Evolutionary conservation across 768 basidiomycete genomes (phyloP).

Genomic region (Grammothele lineata): DNA sequence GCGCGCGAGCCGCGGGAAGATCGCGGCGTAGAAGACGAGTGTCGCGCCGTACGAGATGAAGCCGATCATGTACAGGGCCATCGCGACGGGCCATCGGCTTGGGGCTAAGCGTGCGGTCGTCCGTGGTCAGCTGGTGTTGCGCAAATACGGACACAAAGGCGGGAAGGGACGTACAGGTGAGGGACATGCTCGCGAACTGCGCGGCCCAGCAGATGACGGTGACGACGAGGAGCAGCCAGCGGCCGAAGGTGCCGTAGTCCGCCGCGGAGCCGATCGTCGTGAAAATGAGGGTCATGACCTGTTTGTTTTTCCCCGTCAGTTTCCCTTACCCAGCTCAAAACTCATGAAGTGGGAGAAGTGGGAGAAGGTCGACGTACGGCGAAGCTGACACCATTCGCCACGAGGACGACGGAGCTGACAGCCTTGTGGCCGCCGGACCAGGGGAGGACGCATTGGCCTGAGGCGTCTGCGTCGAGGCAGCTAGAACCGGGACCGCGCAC

Average conservation of each 20-base stretch:
- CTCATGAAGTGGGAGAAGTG: background rate
- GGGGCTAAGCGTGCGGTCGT: conserved; percentile 33
- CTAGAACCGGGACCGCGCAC: conserved; percentile 64
- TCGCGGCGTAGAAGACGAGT: conserved; percentile 73
- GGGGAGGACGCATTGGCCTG: conserved; percentile 73
- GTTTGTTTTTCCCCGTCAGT: background rate
- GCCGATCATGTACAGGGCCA: conserved; percentile 76
- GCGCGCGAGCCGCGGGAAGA: conserved; percentile 77
- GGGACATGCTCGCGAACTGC: conserved; percentile 71
- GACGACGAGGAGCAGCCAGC: conserved; percentile 69
- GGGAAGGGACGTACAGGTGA: conserved; percentile 49
- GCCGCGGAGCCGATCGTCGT: conserved; percentile 70
- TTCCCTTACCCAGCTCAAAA: too few species aligned
- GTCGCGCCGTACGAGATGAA: conserved; percentile 80
- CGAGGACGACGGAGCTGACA: conserved; percentile 71
- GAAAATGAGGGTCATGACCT: conserved; percentile 79
- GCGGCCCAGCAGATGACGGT: conserved; percentile 79
- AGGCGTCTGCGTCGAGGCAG: conserved; percentile 51
- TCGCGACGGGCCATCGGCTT: conserved; percentile 67
- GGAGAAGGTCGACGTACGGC: conserved; percentile 41
- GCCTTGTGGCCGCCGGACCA: conserved; percentile 73
- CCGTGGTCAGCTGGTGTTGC: too few species aligned
- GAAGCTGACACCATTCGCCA: conserved; percentile 74
- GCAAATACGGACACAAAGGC: too few species aligned
- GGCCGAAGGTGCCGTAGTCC: conserved; percentile 72